These are phyloP conservation scores for Erysiphe pulchra DNA, from an alignment of 2,329 filamentous ascomycete genomes.

Conservation along the genomic window DNA sequence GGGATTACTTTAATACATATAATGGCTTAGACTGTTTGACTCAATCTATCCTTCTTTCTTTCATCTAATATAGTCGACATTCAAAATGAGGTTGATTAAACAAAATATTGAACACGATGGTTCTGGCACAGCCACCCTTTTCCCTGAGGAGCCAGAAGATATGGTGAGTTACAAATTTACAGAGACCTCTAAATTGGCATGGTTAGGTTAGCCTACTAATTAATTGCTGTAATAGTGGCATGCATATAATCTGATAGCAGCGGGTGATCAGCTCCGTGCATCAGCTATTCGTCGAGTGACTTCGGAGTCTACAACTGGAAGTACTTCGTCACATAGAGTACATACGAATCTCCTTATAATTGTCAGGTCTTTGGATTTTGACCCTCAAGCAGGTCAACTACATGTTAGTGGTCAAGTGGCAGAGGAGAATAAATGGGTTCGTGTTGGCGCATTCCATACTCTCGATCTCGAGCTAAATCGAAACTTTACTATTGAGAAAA, in stretches of 20 bases:
- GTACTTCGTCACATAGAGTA: conserved; percentile 34
- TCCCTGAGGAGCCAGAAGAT: conserved; percentile 49
- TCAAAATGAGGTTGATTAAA: conserved; percentile 37
- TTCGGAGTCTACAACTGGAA: conserved; percentile 30
- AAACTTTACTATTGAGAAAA: conserved; percentile 72
- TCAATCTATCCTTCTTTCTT: no score
- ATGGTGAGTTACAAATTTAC: conserved; percentile 24
- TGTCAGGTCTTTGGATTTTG: conserved; percentile 42
- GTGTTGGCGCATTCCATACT: conserved; percentile 41
- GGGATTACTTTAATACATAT: no score
- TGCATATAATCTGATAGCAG: conserved; percentile 45
- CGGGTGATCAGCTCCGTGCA: conserved; percentile 36
- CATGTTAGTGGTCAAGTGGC: conserved; percentile 41
- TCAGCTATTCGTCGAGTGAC: conserved; percentile 39
- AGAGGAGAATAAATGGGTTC: conserved; percentile 40
- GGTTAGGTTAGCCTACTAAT: neutral
- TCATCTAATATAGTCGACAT: neutral
- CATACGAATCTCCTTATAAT: conserved; percentile 37
- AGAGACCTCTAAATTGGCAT: neutral
- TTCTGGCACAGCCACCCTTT: conserved; percentile 36
- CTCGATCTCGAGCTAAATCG: conserved; percentile 69
- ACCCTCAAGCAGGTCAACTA: conserved; percentile 38
- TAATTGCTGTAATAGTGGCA: conserved; percentile 29
- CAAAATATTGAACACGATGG: conserved; percentile 40
- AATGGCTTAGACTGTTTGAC: no score